Percentiles rank a stretch among this genome's conserved stretches.
Conservation (phyloP, 2,329 filamentous ascomycete species). For the Phyllachora maydis region DNA sequence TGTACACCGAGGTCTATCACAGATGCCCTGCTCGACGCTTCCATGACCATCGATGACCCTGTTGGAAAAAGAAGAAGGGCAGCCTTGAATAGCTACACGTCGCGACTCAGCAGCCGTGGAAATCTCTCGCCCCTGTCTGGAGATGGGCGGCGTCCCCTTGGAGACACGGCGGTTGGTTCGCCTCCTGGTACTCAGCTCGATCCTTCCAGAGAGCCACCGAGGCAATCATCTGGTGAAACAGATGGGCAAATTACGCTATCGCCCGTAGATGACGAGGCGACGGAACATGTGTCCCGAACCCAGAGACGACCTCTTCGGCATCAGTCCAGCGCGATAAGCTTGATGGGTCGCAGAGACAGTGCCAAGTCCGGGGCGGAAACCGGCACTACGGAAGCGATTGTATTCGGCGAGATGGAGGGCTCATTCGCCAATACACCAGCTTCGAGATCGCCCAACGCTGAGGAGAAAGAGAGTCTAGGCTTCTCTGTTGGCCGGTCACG, state of each 20-base stretch:
- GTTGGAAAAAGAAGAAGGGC: slow-evolving; percentile 29
- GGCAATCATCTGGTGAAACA: slow-evolving; percentile 12
- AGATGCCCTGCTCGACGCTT: slow-evolving; percentile 80
- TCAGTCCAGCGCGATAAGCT: slow-evolving; percentile 35
- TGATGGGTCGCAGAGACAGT: slow-evolving; percentile 37
- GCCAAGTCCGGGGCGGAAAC: slow-evolving; percentile 37
- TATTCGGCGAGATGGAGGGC: slow-evolving; percentile 37
- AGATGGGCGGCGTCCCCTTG: slow-evolving; percentile 11
- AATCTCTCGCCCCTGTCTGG: slow-evolving; percentile 16
- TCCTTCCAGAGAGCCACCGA: slow-evolving; percentile 16
- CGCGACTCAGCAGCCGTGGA: slow-evolving; percentile 17
- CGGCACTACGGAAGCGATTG: slow-evolving; percentile 35
- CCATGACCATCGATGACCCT: slow-evolving; percentile 62
- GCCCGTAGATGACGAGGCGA: too few relatives aligned
- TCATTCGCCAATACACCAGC: slow-evolving; percentile 31
- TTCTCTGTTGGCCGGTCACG: slow-evolving; percentile 19
- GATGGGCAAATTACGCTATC: too few relatives aligned
- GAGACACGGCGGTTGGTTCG: slow-evolving; percentile 9
- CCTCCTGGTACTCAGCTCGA: slow-evolving; percentile 8
- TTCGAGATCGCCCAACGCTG: slow-evolving; percentile 11
- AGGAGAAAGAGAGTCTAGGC: slow-evolving; percentile 2
- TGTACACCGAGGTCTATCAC: slow-evolving; percentile 55
- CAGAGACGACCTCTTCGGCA: too few relatives aligned
- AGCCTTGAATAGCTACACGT: slow-evolving; percentile 27
- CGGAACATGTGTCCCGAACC: too few relatives aligned